Evolutionary conservation across 495 filamentous ascomycete genomes (phyloP), one percentile per base, ranked within the genome.

Genomic region (Annulohypoxylon nitens): DNA sequence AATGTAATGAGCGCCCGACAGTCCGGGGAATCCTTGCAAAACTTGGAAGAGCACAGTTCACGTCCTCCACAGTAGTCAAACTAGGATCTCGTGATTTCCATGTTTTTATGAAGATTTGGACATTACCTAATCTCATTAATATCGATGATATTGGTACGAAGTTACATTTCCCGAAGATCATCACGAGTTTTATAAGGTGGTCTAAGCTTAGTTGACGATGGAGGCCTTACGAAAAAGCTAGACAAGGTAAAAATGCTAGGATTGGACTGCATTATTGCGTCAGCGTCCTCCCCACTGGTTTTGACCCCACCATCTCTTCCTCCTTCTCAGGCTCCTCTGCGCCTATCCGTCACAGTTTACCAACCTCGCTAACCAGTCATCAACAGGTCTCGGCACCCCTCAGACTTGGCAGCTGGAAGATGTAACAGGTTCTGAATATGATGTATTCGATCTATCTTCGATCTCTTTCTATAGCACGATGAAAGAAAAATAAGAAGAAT

Each of bases 271-370:
- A 74, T 59, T 25, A 70, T 74, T 69, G 67, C 71, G 71, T 74
- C 71, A 74, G 67, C 67, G 62, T 66, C 71, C 62, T 74, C 62
- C 51, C 67, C 71, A 70, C 61, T 70, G 71, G 71, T 70, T 70
- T 74, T 14, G 67, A 74, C 66, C 71, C 71, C 71, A 74, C 71
- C 66, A 74, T 69, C 62, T 70, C 58, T 33, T 16, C 41, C 43
- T 41, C 36, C 37, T 66, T 34, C 36, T 67, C 30, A 65, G 65
- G 65, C 57, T 48, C 59, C 61, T 74, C 71, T 70, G 61, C 71
- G 50, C 62, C 58, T 59, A 69, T 70, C 71, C 66, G 55, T 59
- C 36, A 61, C 57, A 61, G 41, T 67, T 20, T 34, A 70, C 66
- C 66, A 74, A 70, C 62, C 39, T 67, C 58, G 36, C 57, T 63